Base-by-base conservation (phyloP, 805 yeast species). In the Hanseniaspora mollemarum region DNA sequence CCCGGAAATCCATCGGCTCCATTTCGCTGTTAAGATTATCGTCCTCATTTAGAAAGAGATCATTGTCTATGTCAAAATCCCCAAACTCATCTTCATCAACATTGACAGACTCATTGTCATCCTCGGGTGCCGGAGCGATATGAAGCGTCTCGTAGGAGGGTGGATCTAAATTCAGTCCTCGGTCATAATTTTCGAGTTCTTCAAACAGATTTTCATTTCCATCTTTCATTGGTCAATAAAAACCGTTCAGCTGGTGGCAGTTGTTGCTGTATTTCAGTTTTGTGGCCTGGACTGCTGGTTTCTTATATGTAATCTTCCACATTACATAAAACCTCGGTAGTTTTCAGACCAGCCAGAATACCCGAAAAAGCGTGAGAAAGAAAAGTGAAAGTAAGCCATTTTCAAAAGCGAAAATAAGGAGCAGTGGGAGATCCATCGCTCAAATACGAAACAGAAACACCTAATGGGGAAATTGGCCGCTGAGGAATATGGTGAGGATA, bases 131-230 rank as follows among this genome's bases (percentile, higher is more conserved):
- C 13, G 16, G 4, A n/a, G n/a, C n/a, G 36, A 32, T 22, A 9
- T n/a, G 25, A 4, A 40, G 10, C 6, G 35, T 32, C 8, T 48
- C 51, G 21, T 48, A 48, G 3, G 51, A 40, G 5, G 51, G 51
- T 19, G 51, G 51, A 15, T 48, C 51, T 12, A 48, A 19, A 40
- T 39, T 48, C 28, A 48, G 18, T 10, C 51, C 51, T 13, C 51
- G 32, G 16, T 48, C 51, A 2, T 32, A 29, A 26, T 48, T 4
- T 15, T 48, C 51, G 10, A 48, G 18, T 21, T 21, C 21, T 9
- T 24, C n/a, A 10, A 46, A 10, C 2, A 38, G n/a, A 12, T 38
- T 16, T 12, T 46, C 18, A n/a, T 38, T 22, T 2, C 24, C 28
- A 9, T 31, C 26, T 13, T 22, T 19, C 51, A 48, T 48, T 19